Conservation (phyloP, 2,329 filamentous ascomycete species). For the Dactylonectria estremocensis region DNA sequence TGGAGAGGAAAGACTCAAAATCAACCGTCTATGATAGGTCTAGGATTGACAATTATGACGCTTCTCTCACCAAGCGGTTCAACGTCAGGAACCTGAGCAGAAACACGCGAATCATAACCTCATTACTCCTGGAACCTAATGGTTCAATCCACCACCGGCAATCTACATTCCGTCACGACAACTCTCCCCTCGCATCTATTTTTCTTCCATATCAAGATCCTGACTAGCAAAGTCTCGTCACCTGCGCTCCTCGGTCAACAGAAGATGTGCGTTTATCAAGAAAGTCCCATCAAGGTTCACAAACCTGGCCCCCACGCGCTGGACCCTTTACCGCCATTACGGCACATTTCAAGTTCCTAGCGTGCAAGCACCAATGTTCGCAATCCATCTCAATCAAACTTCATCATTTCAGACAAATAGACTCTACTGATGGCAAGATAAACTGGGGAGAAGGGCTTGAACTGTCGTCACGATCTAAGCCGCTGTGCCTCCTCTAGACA, state of each 20-base stretch:
- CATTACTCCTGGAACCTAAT: constrained; percentile 3
- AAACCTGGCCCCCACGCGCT: background rate
- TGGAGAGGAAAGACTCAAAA: background rate
- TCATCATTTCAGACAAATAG: too few relatives aligned
- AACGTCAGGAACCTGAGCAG: background rate
- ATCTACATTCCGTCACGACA: background rate
- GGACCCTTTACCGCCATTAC: background rate
- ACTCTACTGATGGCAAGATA: background rate
- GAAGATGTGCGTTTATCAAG: background rate
- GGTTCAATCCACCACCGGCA: background rate
- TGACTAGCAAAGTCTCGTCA: background rate
- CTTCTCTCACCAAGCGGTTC: background rate
- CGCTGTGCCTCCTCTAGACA: background rate
- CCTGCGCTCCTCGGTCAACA: background rate
- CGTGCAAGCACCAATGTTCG: background rate
- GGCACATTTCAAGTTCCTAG: background rate
- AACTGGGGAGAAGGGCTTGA: background rate
- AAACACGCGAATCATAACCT: background rate
- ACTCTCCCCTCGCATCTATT: background rate
- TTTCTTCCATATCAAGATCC: background rate
- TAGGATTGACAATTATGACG: background rate
- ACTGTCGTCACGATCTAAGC: constrained; percentile 2
- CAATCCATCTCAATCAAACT: too few relatives aligned
- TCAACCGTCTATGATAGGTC: background rate
- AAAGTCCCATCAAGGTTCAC: background rate